Evolutionary conservation across 2,329 filamentous ascomycete genomes (phyloP), one percentile per base, ranked within the genome.

Genomic region (Penicillium sp.): DNA sequence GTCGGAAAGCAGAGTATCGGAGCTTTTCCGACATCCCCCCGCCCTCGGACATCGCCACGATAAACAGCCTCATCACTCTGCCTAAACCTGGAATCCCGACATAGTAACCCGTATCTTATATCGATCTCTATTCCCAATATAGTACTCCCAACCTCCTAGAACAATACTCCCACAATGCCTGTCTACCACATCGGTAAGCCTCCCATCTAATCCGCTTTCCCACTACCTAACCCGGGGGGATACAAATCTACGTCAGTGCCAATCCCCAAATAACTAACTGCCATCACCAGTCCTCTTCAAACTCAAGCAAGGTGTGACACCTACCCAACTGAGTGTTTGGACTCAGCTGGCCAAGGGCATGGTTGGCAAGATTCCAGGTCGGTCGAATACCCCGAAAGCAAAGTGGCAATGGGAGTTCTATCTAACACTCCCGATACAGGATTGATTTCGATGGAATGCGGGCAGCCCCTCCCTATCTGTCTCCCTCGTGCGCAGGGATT

Each of bases 401-500:
- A n/a, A n/a, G n/a, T n/a, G n/a, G n/a, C n/a, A n/a, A n/a, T n/a
- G n/a, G n/a, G n/a, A n/a, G n/a, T n/a, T n/a, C n/a, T n/a, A n/a
- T n/a, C 28, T 33, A 6, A 56, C 7, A 6, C 8, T 19, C 13
- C n/a, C 7, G 5, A 33, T 44, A 26, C 17, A 70, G 68, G 79
- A 13, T 66, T 81, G 42, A 26, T 73, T 9, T 78, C 76, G 45
- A 58, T 81, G 5, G 71, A 81, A 60, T 65, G 74, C 22, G 73
- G 73, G 38, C 62, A 67, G 8, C 80, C 80, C 4, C 64, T 81
- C 22, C 71, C 77, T 0, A 75, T 78, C 26, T 80, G 76, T 15
- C 76, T 80, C 5, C 72, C 78, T 35, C 74, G 80, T 40, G 76
- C 78, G 22, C 76, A 82, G 57, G 81, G 81, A 0, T 83, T 78